These are phyloP conservation scores for Agaricus sinodeliciosus DNA, from an alignment of 768 basidiomycete genomes.

Conservation along the genomic window DNA sequence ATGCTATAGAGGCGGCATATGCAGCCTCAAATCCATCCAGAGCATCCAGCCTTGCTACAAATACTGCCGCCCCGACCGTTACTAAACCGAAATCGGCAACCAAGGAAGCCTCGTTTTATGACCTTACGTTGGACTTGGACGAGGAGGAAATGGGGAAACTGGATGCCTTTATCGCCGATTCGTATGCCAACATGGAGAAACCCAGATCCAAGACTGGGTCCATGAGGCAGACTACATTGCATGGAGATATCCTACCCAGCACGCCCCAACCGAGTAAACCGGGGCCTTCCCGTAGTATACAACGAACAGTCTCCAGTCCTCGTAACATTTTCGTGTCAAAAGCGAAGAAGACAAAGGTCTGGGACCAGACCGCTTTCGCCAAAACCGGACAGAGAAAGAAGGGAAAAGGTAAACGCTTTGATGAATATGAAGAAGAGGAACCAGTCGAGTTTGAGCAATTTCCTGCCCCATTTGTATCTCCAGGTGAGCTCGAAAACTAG, in stretches of 20 bases:
- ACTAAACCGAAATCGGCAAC: constrained; percentile 13
- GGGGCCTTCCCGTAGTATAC: constrained; percentile 28
- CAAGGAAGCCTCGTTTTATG: constrained; percentile 41
- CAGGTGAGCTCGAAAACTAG: constrained; percentile 37
- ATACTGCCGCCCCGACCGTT: constrained; percentile 15
- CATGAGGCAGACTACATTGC: constrained; percentile 55
- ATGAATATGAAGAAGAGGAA: constrained; percentile 49
- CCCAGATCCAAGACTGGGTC: constrained; percentile 36
- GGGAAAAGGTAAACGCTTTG: constrained; percentile 34
- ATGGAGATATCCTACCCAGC: constrained; percentile 47
- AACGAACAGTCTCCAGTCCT: constrained; percentile 33
- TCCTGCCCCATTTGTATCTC: constrained; percentile 64
- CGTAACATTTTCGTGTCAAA: constrained; percentile 46
- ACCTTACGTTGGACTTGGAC: constrained; percentile 51
- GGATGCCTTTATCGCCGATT: constrained; percentile 45
- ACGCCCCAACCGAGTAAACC: constrained; percentile 26
- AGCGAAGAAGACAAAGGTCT: constrained; percentile 67
- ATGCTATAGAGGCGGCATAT: constrained; percentile 65
- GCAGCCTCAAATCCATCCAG: constrained; percentile 17
- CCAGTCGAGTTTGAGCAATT: constrained; percentile 73
- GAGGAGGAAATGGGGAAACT: constrained; percentile 46
- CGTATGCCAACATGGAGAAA: constrained; percentile 29
- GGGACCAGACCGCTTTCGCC: constrained; percentile 89
- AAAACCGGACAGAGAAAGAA: constrained; percentile 64
- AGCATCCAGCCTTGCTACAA: constrained; percentile 5